Evolutionary conservation across 2,329 filamentous ascomycete species (phyloP).

Genomic region (Gyromitra esculenta): DNA sequence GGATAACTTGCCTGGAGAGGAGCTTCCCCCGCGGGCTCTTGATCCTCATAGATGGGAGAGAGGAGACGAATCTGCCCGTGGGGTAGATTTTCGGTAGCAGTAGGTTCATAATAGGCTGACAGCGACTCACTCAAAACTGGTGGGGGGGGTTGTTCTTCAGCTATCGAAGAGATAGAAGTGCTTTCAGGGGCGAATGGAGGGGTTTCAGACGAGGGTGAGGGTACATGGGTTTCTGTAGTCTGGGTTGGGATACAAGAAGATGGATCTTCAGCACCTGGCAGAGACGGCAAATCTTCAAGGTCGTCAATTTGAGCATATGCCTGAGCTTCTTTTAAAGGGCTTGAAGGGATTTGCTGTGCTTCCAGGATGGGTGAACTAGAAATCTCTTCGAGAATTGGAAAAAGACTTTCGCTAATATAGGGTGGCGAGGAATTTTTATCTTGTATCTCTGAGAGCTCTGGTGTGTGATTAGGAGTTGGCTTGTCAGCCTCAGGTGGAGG

Average conservation of each 20-base stretch:
- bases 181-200: not conserved
- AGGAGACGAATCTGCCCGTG: not conserved
- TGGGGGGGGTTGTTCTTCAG: not conserved
- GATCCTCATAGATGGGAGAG: constrained; percentile 6
- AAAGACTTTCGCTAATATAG: constrained; percentile 6
- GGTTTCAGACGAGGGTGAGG: not conserved
- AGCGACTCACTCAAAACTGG: not conserved
- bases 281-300: not conserved
- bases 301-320: not conserved
- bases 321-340: not conserved
- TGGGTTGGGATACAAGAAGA: not conserved
- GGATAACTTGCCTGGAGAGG: not conserved
- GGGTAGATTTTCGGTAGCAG: not conserved
- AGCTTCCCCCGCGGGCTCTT: constrained; percentile 3
- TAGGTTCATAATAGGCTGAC: not conserved
- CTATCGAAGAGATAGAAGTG: too few species aligned
- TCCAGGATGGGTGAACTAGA: not conserved
- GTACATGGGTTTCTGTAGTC: not conserved
- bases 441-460: not conserved
- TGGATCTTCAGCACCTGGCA: not conserved
- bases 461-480: constrained; percentile 9
- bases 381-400: not conserved
- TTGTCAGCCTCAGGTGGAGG: not conserved
- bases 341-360: not conserved
- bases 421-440: not conserved